phyloP scores from a whole-genome alignment of 495 filamentous ascomycete genomes.

The Aspergillus steynii region DNA sequence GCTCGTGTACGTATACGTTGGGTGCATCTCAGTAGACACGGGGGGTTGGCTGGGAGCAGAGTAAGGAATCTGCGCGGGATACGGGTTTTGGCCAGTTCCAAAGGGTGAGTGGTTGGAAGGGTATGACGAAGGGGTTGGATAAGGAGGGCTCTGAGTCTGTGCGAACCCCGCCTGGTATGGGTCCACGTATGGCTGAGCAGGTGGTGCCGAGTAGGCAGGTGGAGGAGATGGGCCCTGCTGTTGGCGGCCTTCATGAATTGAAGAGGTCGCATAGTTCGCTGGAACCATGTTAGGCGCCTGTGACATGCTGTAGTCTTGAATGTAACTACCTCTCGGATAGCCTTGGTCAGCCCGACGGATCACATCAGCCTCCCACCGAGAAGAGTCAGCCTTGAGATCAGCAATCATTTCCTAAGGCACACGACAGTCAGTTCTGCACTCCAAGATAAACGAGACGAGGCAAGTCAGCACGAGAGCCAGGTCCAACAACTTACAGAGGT shows the following conservation, averaged over 20 bases:
- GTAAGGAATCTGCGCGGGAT: constrained; percentile 40
- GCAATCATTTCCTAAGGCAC: constrained; percentile 76
- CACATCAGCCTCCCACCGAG: constrained; percentile 75
- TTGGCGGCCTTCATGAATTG: constrained; percentile 40
- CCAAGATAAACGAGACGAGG: neutral
- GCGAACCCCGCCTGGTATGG: constrained; percentile 40
- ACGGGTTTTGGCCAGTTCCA: constrained; percentile 36
- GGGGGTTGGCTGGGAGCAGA: constrained; percentile 38
- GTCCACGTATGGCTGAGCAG: constrained; percentile 37
- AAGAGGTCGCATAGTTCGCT: constrained; percentile 36
- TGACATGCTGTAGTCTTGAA: constrained; percentile 43
- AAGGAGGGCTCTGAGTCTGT: constrained; percentile 38
- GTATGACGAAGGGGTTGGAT: constrained; percentile 37
- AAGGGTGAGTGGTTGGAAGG: constrained; percentile 41
- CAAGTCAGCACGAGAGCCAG: neutral
- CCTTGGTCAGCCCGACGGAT: constrained; percentile 50
- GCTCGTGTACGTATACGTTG: constrained; percentile 44
- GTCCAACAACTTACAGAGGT: constrained; percentile 66
- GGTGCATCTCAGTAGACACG: constrained; percentile 43
- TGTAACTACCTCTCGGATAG: constrained; percentile 48
- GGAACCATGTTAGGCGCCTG: constrained; percentile 38
- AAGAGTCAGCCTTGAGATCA: constrained; percentile 81
- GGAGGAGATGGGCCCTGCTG: constrained; percentile 43
- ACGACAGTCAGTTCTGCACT: constrained; percentile 22
- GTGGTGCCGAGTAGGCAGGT: constrained; percentile 41